Base-by-base conservation (phyloP, 2,329 filamentous ascomycete species). In the Colletotrichum higginsianum region DNA sequence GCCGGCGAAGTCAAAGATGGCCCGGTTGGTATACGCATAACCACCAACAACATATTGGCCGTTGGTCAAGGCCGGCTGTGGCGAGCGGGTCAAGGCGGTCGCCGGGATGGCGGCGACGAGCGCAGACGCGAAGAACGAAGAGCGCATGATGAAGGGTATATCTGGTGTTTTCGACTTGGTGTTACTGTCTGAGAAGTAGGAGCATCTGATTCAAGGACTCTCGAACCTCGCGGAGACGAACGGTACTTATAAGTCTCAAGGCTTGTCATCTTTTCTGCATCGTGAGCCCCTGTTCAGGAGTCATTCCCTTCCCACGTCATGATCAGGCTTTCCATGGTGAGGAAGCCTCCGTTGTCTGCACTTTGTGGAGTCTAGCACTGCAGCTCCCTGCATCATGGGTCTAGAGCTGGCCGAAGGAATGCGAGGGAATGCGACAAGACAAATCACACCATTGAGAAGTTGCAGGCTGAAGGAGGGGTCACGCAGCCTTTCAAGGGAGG, bases 21-120 rank as follows among this genome's bases (percentile, higher is more conserved):
- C 65, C 44, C 74, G 75, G 46, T 79, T 79, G 57, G 72, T 61
- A n/a, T 77, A 79, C 2, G 62, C 66, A 12, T 46, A 58, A 6
- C 74, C 68, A 21, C 73, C 68, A 0, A 79, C 74, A 6, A 77
- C n/a, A n/a, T 78, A 79, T n/a, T 72, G 72, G 5, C 77, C 75
- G 2, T 75, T 58, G 26, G 52, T 60, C 11, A 26, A 7, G 11
- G 65, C 47, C 1, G 69, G 69, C 9, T 44, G 47, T 2, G 69
- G 65, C 13, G 69, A 72, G 40, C 69, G 53, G 18, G 38, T 44
- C 40, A 72, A n/a, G 3, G 65, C 65, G 3, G 35, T 4, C 1
- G 53, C 65, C 21, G 57, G 65, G 47, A 26, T 44, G 4, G 49
- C 47, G 26, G 30, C 35, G 21, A 56, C 23, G 12, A 72, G 13